Conservation (phyloP, 441 rosid genomes). For the Gossypium gossypioides region DNA sequence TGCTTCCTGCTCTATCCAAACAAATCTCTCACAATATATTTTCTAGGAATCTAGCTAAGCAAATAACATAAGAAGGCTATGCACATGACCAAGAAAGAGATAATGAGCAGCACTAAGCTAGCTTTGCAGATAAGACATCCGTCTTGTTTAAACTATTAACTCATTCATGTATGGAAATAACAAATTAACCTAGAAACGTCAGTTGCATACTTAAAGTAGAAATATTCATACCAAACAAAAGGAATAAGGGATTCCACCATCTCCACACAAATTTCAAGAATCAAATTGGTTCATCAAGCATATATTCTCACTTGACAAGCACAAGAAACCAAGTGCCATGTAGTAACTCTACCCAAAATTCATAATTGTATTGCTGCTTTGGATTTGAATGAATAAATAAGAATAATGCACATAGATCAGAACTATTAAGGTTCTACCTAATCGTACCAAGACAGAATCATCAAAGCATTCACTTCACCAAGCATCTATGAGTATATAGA, state of each 20-base stretch:
- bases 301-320: not conserved
- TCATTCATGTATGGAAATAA: not conserved
- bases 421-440: not conserved
- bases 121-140: not conserved
- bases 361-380: not conserved
- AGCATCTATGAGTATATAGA: not conserved
- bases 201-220: not conserved
- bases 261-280: not conserved
- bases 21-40: slow-evolving; percentile 2
- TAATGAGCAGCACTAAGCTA: not conserved
- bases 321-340: not conserved
- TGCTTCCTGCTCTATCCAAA: not conserved
- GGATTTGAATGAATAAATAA: not conserved
- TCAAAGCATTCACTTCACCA: not conserved
- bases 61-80: not conserved
- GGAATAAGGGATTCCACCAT: not conserved
- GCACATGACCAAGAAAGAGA: not conserved
- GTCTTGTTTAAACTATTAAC: not conserved
- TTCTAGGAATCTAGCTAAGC: not conserved
- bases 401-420: not conserved
- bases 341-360: not conserved
- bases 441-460: not conserved
- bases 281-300: not conserved
- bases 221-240: slow-evolving; percentile 2
- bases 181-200: not conserved